phyloP scores from a whole-genome alignment of 192 early-diverging fungal genomes.

The Rhizophagus clarus region DNA sequence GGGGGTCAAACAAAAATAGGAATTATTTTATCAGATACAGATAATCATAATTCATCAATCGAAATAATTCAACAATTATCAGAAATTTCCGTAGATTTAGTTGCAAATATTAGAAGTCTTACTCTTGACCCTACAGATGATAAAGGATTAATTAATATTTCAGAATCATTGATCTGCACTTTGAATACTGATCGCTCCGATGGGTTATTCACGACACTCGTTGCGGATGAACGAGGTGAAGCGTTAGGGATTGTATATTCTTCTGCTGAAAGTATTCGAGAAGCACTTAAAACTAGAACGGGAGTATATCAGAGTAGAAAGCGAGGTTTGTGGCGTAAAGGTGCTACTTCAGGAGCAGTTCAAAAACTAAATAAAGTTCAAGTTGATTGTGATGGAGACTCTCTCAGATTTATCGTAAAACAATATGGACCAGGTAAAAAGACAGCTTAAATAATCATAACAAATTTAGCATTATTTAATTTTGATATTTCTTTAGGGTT shows the following conservation, averaged over 20 bases:
- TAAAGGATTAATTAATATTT: constrained; percentile 48
- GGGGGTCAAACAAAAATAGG: neutral
- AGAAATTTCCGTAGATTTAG: constrained; percentile 1
- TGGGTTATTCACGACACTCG: constrained; percentile 88
- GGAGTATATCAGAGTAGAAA: constrained; percentile 94
- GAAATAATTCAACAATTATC: constrained; percentile 16
- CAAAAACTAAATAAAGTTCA: constrained; percentile 78
- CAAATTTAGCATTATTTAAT: constrained; percentile 12
- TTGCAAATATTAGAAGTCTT: constrained; percentile 11
- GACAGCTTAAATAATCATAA: neutral
- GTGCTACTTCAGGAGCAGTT: constrained; percentile 91
- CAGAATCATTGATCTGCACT: constrained; percentile 58
- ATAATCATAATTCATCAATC: neutral
- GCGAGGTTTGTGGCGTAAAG: constrained; percentile 96
- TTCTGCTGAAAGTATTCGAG: constrained; percentile 75
- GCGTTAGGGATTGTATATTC: constrained; percentile 95
- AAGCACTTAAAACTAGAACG: constrained; percentile 71
- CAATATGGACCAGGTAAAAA: constrained; percentile 79
- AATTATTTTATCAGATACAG: neutral
- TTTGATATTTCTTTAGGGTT: constrained; percentile 62
- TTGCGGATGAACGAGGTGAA: constrained; percentile 87
- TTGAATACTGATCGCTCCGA: constrained; percentile 85
- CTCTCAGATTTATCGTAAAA: constrained; percentile 81
- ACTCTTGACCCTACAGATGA: constrained; percentile 18
- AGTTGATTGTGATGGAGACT: constrained; percentile 92